Evolutionary conservation across 345 rosid species (phyloP), one percentile per base, ranked within the genome.

Genomic region (Raphanus sativus): DNA sequence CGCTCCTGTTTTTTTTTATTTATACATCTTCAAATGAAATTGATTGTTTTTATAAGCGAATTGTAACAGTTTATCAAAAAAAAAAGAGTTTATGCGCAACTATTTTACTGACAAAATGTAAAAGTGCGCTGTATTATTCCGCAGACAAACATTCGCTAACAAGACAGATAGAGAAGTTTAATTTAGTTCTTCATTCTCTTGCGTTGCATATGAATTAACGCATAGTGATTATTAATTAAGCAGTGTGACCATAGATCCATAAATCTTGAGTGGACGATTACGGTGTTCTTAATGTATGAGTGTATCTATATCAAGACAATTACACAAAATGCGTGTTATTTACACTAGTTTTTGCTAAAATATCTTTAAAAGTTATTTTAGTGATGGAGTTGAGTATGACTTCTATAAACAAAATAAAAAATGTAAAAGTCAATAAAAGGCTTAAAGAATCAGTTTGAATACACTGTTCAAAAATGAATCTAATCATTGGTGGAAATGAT

Each of bases 401-500:
- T 13, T 6, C 25, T 50, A 67, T 11, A 40, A 40, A 40, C 69
- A 52, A 38, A 38, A 3, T 52, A 30, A 42, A 52, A 62, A 21
- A 30, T 26, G 7, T 62, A 7, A 64, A 34, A 62, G 71, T 77
- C 70, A 56, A 64, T 17, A 38, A 55, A 77, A 77, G 40, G 30
- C 65, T 56, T 38, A 77, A 70, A 34, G 48, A 76, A 10, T 62
- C 17, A 70, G 71, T 77, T 77, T 77, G 75, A 70, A 64, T 70
- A 55, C 65, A 71, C 26, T 64, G 60, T 55, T 4, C 34, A 7
- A 55, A 75, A 29, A 7, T 40, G 71, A 77, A 77, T 62, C 70
- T 76, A 69, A 76, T 76, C 48, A 70, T 76, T 70, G 70, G 45
- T 55, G 48, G 60, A 55, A 64, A 64, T 55, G 64, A 77, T 77